Conservation (phyloP, 305 asterid species). For the Solanum chacoense region DNA sequence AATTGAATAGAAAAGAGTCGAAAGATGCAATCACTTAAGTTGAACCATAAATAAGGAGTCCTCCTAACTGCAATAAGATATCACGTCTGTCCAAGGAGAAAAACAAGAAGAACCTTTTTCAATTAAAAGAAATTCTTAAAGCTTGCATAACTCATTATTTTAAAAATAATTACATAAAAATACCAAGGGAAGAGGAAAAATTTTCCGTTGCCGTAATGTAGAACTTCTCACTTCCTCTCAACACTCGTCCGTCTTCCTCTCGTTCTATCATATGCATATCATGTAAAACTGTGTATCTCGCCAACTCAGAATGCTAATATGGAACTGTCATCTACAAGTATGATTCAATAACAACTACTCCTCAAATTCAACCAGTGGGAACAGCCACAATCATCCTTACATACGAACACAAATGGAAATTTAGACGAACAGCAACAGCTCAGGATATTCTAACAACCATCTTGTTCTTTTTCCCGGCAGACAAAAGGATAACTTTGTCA, state of each 20-base stretch:
- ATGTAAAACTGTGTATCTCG: neutral
- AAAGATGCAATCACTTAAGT: neutral
- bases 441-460: slow-evolving; percentile 71
- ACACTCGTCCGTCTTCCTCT: neutral
- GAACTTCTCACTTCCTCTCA: neutral
- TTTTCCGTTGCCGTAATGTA: neutral
- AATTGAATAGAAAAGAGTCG: neutral
- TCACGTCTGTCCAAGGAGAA: neutral
- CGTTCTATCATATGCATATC: neutral
- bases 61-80: neutral
- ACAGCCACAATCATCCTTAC: neutral
- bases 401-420: neutral
- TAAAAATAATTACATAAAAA: neutral
- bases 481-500: slow-evolving; percentile 64
- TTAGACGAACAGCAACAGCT: neutral
- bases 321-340: neutral
- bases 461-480: slow-evolving; percentile 93
- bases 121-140: neutral
- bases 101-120: neutral
- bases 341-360: neutral
- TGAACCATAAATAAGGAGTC: neutral
- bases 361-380: neutral
- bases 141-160: neutral
- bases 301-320: neutral
- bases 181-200: neutral